phyloP scores from a whole-genome alignment of 768 basidiomycete species.

The Crucibulum laeve region DNA sequence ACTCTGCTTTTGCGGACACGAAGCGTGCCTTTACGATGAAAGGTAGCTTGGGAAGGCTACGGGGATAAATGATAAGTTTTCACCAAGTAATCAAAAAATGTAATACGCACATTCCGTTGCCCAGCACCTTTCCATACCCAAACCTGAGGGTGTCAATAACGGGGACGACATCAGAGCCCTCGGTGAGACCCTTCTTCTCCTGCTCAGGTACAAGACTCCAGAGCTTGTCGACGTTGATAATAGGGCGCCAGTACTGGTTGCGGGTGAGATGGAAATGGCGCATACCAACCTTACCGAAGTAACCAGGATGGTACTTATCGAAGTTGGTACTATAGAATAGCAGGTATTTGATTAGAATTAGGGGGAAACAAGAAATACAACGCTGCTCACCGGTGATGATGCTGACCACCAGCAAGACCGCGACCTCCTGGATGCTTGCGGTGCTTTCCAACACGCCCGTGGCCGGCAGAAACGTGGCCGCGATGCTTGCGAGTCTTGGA shows the following conservation, averaged over 20 bases:
- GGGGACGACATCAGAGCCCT: slow-evolving; percentile 80
- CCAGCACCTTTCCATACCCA: slow-evolving; percentile 93
- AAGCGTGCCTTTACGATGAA: slow-evolving; percentile 99
- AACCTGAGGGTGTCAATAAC: slow-evolving; percentile 85
- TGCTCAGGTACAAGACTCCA: slow-evolving; percentile 86
- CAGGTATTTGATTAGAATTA: slow-evolving; percentile 3
- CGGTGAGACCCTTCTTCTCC: slow-evolving; percentile 75
- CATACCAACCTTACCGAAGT: slow-evolving; percentile 99
- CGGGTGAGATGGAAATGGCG: slow-evolving; percentile 94
- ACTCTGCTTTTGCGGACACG: slow-evolving; percentile 86
- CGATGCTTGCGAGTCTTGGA: slow-evolving; percentile 99
- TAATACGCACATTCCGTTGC: slow-evolving; percentile 80
- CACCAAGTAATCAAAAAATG: not conserved
- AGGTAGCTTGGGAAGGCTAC: slow-evolving; percentile 80
- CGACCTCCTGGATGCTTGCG: slow-evolving; percentile 99
- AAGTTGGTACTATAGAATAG: slow-evolving; percentile 73
- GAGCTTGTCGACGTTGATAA: slow-evolving; percentile 98
- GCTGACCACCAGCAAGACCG: slow-evolving; percentile 99
- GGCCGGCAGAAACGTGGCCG: slow-evolving; percentile 98
- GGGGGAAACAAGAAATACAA: not conserved
- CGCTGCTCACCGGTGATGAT: slow-evolving; percentile 88
- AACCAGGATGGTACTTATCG: slow-evolving; percentile 99
- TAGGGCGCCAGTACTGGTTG: slow-evolving; percentile 89
- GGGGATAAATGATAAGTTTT: not conserved
- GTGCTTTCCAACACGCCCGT: slow-evolving; percentile 99